Evolutionary conservation across 306 rosid genomes (phyloP), one percentile per base, ranked within the genome.

Genomic region (Sechiopsis laciniata): DNA sequence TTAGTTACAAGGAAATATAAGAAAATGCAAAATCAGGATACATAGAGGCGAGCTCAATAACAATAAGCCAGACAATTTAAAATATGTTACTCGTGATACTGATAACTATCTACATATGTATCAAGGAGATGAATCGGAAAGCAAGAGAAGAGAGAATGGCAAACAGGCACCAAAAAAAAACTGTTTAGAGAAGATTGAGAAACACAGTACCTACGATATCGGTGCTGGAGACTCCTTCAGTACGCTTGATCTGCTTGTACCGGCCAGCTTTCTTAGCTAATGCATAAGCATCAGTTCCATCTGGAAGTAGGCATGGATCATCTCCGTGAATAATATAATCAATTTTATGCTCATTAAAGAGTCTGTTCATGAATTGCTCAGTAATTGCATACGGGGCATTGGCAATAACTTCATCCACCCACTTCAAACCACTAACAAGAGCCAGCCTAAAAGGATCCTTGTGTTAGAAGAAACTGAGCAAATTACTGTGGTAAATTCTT

Each of bases 221-320:
- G 63, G 99, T 91, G 75, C 99, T 95, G 84, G 99, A 95, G 73
- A 95, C 99, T 20, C 99, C 99, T 85, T 95, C 99, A 70, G 99
- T 95, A 63, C 99, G 97, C 68, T 91, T 95, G 60, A 95, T 95
- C 84, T 95, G 96, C 89, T 89, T 95, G 91, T 91, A 95, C 24
- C 99, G 97, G 13, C 99, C 96, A 82, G 87, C 97, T 83, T 82
- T 88, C 83, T 95, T 95, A 62, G 99, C 99, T 71, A 91, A 86
- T 60, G 93, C 97, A 79, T 95, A 95, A 80, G 99, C 97, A 89
- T 95, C 99, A 59, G 96, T 91, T 80, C 99, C 99, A 71, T 95
- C 99, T 52, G 99, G 97, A 85, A 95, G 99, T 76, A 95, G 79
- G 90, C 99, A 95, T 74, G 99, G 99, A 80, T 95, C 99, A 79